Base-by-base conservation (phyloP, 768 basidiomycete species). In the Auricularia auricula-judae region DNA sequence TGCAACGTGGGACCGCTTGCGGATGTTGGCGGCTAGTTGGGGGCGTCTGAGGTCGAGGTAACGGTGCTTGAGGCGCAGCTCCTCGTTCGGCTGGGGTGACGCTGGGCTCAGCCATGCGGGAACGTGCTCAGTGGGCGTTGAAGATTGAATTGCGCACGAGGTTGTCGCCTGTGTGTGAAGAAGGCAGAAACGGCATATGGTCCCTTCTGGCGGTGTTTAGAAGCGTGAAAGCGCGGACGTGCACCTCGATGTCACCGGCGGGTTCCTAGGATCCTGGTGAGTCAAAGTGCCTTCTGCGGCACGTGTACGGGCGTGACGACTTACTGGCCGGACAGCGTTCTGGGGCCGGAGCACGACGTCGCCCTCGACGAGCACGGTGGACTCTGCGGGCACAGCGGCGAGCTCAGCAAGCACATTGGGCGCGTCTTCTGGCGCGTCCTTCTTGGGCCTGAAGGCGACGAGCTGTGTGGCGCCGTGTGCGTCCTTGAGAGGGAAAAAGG, bases 401-500 rank as follows among this genome's bases (percentile, higher is more conserved):
- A 94, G 82, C 44, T 74, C 67, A 29, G 77, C 71, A 61, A 82
- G 65, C 73, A 65, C 72, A 42, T 71, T 68, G 64, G 68, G 65
- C 66, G 67, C 68, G 65, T 70, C 69, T 68, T 58, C 44, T 62
- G 61, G 66, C 39, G 67, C 56, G 60, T 42, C 4, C 74, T 67
- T 67, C 77, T 70, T 68, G 83, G 81, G 71, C 83, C 75, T 59
- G 56, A 59, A 59, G 54, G 84, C 81, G 72, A 92, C 81, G 65
- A 98, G 86, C 75, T 98, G 94, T 2, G 88, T 83, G 0, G 81
- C 84, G 42, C 91, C 90, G 67, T 81, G 81, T 53, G 86, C 80
- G 74, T 95, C 93, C 70, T 84, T 88, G 72, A 97, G 82, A 36
- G 86, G 87, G 77, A 89, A 92, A 79, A 98, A 98, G 64, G 89